Conservation (phyloP, 108 stramenopile species). For the Skeletonema menzelii region DNA sequence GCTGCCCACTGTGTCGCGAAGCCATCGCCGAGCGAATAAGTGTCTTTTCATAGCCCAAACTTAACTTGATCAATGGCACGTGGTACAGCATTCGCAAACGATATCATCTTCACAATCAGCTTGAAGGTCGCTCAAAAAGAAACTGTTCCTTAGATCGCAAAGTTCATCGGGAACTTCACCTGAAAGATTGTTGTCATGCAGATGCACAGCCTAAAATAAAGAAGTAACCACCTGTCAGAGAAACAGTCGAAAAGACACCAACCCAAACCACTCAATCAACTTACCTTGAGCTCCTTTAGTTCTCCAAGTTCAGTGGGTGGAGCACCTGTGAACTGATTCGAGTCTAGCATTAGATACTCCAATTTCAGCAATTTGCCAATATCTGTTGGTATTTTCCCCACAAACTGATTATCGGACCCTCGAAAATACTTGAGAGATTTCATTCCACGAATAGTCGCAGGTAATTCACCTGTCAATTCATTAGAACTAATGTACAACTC, state of each 20-base stretch:
- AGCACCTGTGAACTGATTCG: conserved; percentile 23
- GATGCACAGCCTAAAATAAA: conserved; percentile 17
- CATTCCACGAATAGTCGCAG: conserved; percentile 41
- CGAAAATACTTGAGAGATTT: conserved; percentile 27
- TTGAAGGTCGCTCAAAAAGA: conserved; percentile 28
- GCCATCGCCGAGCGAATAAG: conserved; percentile 26
- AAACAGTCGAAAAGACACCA: not conserved
- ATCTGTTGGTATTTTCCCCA: conserved; percentile 34
- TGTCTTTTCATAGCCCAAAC: conserved; percentile 17
- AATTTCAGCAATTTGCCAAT: conserved; percentile 45
- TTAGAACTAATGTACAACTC: conserved; percentile 54
- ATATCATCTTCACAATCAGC: conserved; percentile 28
- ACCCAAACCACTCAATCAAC: not conserved
- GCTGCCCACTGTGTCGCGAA: conserved; percentile 40
- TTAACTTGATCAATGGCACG: not conserved
- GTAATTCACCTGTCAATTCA: conserved; percentile 39
- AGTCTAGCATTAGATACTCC: conserved; percentile 40
- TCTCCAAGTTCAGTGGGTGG: conserved; percentile 33
- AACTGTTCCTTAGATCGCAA: conserved; percentile 22
- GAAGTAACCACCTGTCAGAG: not conserved
- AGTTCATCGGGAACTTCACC: conserved; percentile 27
- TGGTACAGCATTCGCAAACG: conserved; percentile 26
- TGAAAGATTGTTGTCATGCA: conserved; percentile 31
- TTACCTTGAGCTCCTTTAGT: conserved; percentile 33
- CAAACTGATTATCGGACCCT: conserved; percentile 35